Evolutionary conservation across 768 basidiomycete species (phyloP).

Genomic region (Leucosporidium yakuticum): DNA sequence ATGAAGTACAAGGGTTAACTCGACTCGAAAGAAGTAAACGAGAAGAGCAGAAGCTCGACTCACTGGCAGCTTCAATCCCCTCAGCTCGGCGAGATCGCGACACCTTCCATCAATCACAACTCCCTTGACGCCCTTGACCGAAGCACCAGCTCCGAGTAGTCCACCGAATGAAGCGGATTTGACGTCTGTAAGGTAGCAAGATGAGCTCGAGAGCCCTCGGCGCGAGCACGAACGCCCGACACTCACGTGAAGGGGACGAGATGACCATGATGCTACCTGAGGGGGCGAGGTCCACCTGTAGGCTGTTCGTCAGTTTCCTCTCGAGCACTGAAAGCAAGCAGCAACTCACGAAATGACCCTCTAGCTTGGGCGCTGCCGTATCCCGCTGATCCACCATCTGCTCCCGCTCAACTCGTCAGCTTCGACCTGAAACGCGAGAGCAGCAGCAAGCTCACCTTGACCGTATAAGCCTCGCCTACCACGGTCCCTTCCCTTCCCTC

Average conservation of each 20-base stretch:
- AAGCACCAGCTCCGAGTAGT: constrained; percentile 50
- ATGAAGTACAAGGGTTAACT: neutral
- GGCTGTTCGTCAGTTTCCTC: neutral
- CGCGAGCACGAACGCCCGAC: neutral
- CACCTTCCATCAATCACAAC: constrained; percentile 66
- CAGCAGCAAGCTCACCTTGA: constrained; percentile 46
- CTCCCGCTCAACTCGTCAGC: neutral
- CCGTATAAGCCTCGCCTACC: constrained; percentile 80
- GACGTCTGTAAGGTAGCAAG: constrained; percentile 9
- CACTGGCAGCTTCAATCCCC: constrained; percentile 60
- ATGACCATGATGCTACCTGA: constrained; percentile 65
- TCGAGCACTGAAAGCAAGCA: neutral
- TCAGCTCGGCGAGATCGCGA: constrained; percentile 75
- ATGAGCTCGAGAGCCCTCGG: neutral
- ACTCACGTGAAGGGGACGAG: constrained; percentile 62
- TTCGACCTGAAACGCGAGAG: neutral
- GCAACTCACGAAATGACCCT: constrained; percentile 63
- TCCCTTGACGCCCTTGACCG: constrained; percentile 65
- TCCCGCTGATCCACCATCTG: constrained; percentile 62
- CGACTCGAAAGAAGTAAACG: neutral
- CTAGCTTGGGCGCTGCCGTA: constrained; percentile 57
- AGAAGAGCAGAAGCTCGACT: neutral
- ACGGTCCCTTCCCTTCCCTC: constrained; percentile 42
- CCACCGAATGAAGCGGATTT: constrained; percentile 28
- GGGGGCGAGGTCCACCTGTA: constrained; percentile 57